Base-by-base conservation (phyloP, 1,139 yeast species). In the Kurtzmaniella natalensis region DNA sequence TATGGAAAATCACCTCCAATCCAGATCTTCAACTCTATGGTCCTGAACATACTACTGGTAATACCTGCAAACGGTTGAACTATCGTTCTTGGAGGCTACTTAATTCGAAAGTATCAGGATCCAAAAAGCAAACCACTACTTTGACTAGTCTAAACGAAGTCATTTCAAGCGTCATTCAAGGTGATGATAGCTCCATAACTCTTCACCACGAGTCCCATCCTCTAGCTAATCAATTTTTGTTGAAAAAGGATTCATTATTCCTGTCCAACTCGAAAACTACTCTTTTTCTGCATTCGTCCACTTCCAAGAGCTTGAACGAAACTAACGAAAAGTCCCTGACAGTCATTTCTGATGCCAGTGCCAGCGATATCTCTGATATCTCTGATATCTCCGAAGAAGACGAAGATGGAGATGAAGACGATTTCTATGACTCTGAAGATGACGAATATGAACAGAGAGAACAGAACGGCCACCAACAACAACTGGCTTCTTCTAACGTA, bases 1-100 rank as follows among this genome's bases (percentile, higher is more conserved):
- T 52, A 28, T 52, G 56, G 54, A 50, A 45, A 37, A 14, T 50
- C 22, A 48, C 57, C 7, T 44, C 39, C 20, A 33, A 38, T 18
- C 34, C 39, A 7, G 19, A 31, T 20, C 30, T 34, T 10, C 15
- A 37, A 23, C 20, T 30, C 11, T 8, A 8, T 5, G 24, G 9
- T 10, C 24, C 24, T 21, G 13, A 5, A 10, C 24, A n/a, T 8
- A 21, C n/a, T n/a, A n/a, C n/a, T n/a, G n/a, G n/a, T 5, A 23
- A 11, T 3, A 11, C 29, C 15, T 31, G 42, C n/a, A 41, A 39
- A 22, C 44, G 63, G 25, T 35, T 56, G 24, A 48, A 50, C 34
- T 53, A 58, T 37, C 42, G 64, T 29, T 49, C 58, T 13, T 57
- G 63, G 63, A 43, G 64, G 29, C 35, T 57, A 28, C 35, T 56